Conservation (phyloP, 2,329 filamentous ascomycete species). For the Ceratocystis cacaofunesta region DNA sequence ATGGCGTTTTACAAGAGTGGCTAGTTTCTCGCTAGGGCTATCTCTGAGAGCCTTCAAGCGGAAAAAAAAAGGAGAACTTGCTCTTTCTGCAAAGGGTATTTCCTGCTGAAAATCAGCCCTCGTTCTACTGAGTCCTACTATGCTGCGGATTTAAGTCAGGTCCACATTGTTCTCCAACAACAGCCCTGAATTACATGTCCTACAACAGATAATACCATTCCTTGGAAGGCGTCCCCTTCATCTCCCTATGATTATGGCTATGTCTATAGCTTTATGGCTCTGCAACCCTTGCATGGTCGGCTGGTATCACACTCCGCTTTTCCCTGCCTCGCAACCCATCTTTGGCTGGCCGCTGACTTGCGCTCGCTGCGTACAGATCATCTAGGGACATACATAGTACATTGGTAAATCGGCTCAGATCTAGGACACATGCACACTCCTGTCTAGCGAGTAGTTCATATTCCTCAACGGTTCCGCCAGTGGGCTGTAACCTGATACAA, state of each 20-base stretch:
- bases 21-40: background rate
- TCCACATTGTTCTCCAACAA: background rate
- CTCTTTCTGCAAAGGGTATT: background rate
- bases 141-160: background rate
- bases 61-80: background rate
- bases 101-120: background rate
- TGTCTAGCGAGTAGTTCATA: background rate
- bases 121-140: background rate
- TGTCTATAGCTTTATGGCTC: too few species aligned
- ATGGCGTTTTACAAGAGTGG: background rate
- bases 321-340: background rate
- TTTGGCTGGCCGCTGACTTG: background rate
- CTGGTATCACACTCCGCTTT: background rate
- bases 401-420: background rate
- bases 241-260: too few species aligned
- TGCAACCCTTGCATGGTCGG: too few species aligned
- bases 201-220: background rate
- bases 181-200: background rate
- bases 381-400: too few species aligned
- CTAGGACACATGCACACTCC: background rate
- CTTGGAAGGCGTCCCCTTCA: background rate
- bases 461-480: background rate
- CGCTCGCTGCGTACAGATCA: too few species aligned
- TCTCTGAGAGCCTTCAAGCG: background rate
- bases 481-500: conserved; percentile 3